Evolutionary conservation across 495 filamentous ascomycete genomes (phyloP).

Genomic region (Penicillium argentinense): DNA sequence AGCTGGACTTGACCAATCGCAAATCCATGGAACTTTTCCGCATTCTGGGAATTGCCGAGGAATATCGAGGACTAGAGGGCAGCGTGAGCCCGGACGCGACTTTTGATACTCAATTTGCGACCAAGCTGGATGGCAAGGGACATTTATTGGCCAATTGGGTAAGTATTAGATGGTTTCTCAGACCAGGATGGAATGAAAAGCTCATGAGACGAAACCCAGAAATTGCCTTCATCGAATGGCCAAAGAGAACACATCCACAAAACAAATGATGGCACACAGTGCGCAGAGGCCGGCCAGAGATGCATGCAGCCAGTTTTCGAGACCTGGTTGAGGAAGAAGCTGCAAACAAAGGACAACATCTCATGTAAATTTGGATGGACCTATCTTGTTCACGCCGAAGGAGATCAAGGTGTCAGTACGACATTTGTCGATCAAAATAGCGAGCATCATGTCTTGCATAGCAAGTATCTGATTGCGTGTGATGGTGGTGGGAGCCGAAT

Average conservation of each 20-base stretch:
- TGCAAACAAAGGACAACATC: slow-evolving; percentile 5
- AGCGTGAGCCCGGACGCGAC: background rate
- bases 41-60: slow-evolving; percentile 28
- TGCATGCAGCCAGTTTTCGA: slow-evolving; percentile 25
- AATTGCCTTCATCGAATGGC: slow-evolving; percentile 3
- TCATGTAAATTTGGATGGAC: slow-evolving; percentile 11
- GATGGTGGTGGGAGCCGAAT: slow-evolving; percentile 28
- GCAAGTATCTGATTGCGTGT: slow-evolving; percentile 22
- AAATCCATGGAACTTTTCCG: slow-evolving; percentile 35
- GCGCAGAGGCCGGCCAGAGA: slow-evolving; percentile 14
- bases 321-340: slow-evolving; percentile 12
- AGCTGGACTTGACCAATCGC: slow-evolving; percentile 36
- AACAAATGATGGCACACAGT: slow-evolving; percentile 13
- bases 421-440: slow-evolving; percentile 11
- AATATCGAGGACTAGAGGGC: slow-evolving; percentile 8
- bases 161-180: background rate
- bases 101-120: slow-evolving; percentile 6
- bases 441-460: slow-evolving; percentile 5
- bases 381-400: slow-evolving; percentile 15
- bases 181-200: background rate
- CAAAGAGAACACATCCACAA: slow-evolving; percentile 4
- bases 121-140: background rate
- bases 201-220: background rate
- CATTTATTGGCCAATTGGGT: slow-evolving; percentile 10
- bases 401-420: slow-evolving; percentile 8